Percentiles rank a stretch among this genome's conserved stretches.
Conservation (phyloP, 306 rosid genomes). For the Cyamopsis tetragonoloba region DNA sequence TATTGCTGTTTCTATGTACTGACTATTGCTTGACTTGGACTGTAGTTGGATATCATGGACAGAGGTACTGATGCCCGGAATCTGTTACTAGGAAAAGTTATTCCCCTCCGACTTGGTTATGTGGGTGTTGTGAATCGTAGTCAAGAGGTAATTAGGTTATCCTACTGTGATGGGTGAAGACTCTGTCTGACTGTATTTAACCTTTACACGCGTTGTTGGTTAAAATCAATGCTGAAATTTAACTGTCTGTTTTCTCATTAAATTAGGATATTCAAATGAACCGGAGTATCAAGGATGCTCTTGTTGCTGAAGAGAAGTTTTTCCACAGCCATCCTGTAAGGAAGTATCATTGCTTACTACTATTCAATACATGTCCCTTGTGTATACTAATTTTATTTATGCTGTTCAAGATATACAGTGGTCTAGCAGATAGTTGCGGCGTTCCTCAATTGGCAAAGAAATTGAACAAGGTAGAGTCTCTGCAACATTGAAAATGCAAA, state of each 20-base stretch:
- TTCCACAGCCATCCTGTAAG: constrained; percentile 86
- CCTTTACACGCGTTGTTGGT: background rate
- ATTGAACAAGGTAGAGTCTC: constrained; percentile 77
- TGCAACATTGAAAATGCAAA: constrained; percentile 19
- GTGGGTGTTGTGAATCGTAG: constrained; percentile 93
- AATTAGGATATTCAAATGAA: constrained; percentile 73
- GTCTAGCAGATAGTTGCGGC: constrained; percentile 86
- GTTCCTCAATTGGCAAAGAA: constrained; percentile 94
- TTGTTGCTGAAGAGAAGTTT: constrained; percentile 82
- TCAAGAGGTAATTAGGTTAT: constrained; percentile 71
- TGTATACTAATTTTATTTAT: constrained; percentile 21
- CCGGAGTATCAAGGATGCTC: constrained; percentile 90
- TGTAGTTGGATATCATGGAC: constrained; percentile 96
- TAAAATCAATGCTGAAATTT: constrained; percentile 29
- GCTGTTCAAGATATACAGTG: constrained; percentile 69
- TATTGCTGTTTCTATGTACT: constrained; percentile 21
- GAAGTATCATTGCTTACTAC: constrained; percentile 21
- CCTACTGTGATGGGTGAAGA: background rate
- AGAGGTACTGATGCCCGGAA: constrained; percentile 99
- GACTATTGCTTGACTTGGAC: constrained; percentile 10
- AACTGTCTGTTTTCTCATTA: constrained; percentile 20
- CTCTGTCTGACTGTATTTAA: background rate
- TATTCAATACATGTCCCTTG: constrained; percentile 4
- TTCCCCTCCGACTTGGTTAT: constrained; percentile 93
- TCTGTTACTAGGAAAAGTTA: constrained; percentile 81